A percentile compares a stretch with the other conserved stretches of the same genome.
phyloP scores from a whole-genome alignment of 306 rosid species.

The Casuarina cunninghamiana region DNA sequence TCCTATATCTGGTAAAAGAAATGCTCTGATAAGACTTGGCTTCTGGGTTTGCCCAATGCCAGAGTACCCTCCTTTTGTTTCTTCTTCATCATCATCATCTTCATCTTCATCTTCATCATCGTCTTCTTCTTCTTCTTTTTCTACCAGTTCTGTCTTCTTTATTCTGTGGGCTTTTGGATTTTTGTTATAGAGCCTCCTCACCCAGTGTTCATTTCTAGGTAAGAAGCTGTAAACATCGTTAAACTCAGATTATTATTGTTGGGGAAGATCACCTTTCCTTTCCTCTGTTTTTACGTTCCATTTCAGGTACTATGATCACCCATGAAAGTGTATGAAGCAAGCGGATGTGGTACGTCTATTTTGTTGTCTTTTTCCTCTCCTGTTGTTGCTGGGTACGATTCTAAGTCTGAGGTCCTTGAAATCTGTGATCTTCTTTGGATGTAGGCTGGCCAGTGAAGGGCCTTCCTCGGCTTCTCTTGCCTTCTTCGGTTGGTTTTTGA shows the following conservation, averaged over 20 bases:
- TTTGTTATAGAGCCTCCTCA: conserved; percentile 28
- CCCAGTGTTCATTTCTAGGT: conserved; percentile 22
- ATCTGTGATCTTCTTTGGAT: conserved; percentile 64
- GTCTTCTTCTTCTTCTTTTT: not conserved
- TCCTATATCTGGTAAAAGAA: conserved; percentile 17
- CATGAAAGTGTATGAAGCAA: conserved; percentile 10
- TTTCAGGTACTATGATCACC: conserved; percentile 17
- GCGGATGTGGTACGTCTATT: conserved; percentile 8
- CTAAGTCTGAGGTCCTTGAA: conserved; percentile 42
- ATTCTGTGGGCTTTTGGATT: conserved; percentile 36
- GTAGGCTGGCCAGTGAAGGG: conserved; percentile 28
- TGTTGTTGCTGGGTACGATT: conserved; percentile 37
- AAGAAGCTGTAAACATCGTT: conserved; percentile 5
- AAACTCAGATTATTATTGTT: conserved; percentile 51
- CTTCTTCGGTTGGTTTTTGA: conserved; percentile 38
- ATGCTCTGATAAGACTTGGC: conserved; percentile 36
- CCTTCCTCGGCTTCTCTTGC: conserved; percentile 34
- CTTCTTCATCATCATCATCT: not conserved
- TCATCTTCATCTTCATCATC: conserved; percentile 1
- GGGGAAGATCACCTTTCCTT: conserved; percentile 36
- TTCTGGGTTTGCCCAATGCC: conserved; percentile 32
- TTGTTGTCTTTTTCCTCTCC: conserved; percentile 41
- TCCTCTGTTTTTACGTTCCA: conserved; percentile 29
- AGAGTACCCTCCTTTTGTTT: conserved; percentile 16
- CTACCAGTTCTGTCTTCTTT: conserved; percentile 29